Evolutionary conservation across 495 filamentous ascomycete species (phyloP), one percentile per base, ranked within the genome.

Genomic region (Usnea hakonensis): DNA sequence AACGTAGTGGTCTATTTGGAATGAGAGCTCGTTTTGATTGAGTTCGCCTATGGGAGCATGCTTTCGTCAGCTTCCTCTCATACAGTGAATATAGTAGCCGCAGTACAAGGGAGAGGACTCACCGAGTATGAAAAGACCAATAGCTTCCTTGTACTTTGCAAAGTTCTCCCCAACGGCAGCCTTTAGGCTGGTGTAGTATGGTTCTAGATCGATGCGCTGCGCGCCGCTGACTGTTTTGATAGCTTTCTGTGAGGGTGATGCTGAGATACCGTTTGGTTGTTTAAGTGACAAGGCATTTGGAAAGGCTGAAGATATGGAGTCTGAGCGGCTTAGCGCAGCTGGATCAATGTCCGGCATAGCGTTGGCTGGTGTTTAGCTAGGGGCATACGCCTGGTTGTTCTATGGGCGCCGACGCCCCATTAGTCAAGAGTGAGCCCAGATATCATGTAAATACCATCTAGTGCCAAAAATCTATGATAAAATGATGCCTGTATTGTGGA

Each of bases 131-230:
- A 96, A 97, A 21, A 85, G 78, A 58, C 85, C 84, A 26, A 89
- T 83, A 33, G 90, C 74, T 65, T 93, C 88, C 74, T 95, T 96
- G 73, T 98, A 98, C 63, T 81, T 81, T 48, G 80, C 78, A 94
- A 94, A 98, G 72, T 90, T 81, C 71, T 96, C 92, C 52, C 85
- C 81, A 72, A 97, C 86, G 44, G 81, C 84, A 46, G 80, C 76
- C 72, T 96, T 97, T 52, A 98, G 81, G 64, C 87, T 85, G 40
- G 89, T 87, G 71, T 97, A 97, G 65, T 92, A 79, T 33, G 90
- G 89, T 71, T 97, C 92, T 30, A 96, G 77, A 70, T 98, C 92
- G 62, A 97, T 88, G 68, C 94, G 88, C 78, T 87, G 86, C 63
- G 85, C 85, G 7, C 84, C 83, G 67, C 87, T 90, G 56, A 81